A percentile compares a stretch with the other conserved stretches of the same genome.
These are phyloP conservation scores for Rhynchosporium graminicola DNA, from an alignment of 2,329 filamentous ascomycete species.

Conservation along the genomic window DNA sequence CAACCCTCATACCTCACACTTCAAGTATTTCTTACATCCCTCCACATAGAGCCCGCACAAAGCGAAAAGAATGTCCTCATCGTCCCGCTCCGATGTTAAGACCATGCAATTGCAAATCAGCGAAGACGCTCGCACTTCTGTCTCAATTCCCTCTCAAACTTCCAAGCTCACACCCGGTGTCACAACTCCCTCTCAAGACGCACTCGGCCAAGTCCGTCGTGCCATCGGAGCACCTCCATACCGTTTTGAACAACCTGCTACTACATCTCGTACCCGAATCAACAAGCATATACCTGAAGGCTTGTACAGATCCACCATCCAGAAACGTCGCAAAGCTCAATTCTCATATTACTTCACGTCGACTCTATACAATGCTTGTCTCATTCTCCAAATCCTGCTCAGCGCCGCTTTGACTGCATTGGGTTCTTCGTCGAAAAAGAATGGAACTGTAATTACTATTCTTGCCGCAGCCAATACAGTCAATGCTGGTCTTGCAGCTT, in stretches of 20 bases:
- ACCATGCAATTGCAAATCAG: conserved; percentile 5
- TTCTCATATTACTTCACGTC: conserved; percentile 24
- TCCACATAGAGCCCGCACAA: background rate
- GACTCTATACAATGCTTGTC: conserved; percentile 26
- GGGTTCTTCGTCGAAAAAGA: conserved; percentile 14
- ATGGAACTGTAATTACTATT: conserved; percentile 27
- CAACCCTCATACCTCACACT: background rate
- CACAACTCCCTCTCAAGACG: conserved; percentile 6
- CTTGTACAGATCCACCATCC: conserved; percentile 24
- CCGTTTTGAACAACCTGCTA: conserved; percentile 11
- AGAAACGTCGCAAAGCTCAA: conserved; percentile 19
- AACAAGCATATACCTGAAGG: conserved; percentile 19
- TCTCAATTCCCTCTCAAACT: background rate
- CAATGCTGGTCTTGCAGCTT: conserved; percentile 28
- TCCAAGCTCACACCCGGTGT: conserved; percentile 7
- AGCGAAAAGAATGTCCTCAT: background rate
- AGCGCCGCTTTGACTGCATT: conserved; percentile 28
- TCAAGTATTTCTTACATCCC: background rate
- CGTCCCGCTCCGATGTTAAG: conserved; percentile 2
- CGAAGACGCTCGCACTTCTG: background rate
- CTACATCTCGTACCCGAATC: background rate
- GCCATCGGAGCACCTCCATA: conserved; percentile 19
- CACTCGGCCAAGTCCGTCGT: conserved; percentile 15
- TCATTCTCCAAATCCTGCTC: conserved; percentile 29
- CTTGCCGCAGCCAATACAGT: conserved; percentile 31